phyloP scores from a whole-genome alignment of 2,329 filamentous ascomycete species.

The Zarea fungicola region DNA sequence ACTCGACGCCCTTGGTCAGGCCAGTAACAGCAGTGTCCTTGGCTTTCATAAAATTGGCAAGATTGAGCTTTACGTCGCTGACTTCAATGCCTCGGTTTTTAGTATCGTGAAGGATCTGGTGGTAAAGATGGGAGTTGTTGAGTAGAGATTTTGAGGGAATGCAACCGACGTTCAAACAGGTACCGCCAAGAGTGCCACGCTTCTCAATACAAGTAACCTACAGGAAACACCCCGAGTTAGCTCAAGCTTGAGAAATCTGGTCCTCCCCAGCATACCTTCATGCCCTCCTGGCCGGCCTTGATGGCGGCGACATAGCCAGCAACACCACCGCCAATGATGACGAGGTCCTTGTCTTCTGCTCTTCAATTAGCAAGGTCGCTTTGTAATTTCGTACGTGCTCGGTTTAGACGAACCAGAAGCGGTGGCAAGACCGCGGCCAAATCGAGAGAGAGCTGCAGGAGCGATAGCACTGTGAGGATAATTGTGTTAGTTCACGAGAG shows the following conservation, averaged over 20 bases:
- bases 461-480: slow-evolving; percentile 38
- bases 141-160: slow-evolving; percentile 99
- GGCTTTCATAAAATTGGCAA: slow-evolving; percentile 94
- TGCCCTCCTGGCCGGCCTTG: slow-evolving; percentile 94
- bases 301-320: slow-evolving; percentile 98
- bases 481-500: slow-evolving; percentile 18
- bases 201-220: slow-evolving; percentile 98
- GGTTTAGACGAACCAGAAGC: slow-evolving; percentile 43
- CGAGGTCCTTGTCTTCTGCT: slow-evolving; percentile 87
- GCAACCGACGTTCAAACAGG: slow-evolving; percentile 97
- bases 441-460: slow-evolving; percentile 43
- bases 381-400: neutral
- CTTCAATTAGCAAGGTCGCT: slow-evolving; percentile 32
- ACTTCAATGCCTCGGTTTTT: slow-evolving; percentile 98
- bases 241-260: neutral
- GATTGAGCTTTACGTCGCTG: slow-evolving; percentile 92
- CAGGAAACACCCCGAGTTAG: slow-evolving; percentile 14
- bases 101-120: slow-evolving; percentile 93
- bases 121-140: slow-evolving; percentile 98
- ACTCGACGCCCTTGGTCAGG: slow-evolving; percentile 96
- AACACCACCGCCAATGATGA: slow-evolving; percentile 97
- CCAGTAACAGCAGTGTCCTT: slow-evolving; percentile 88
- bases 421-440: slow-evolving; percentile 55
- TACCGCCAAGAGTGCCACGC: slow-evolving; percentile 89
- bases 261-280: slow-evolving; percentile 64